phyloP scores from a whole-genome alignment of 2,329 filamentous ascomycete species.

The Colletotrichum liriopes region DNA sequence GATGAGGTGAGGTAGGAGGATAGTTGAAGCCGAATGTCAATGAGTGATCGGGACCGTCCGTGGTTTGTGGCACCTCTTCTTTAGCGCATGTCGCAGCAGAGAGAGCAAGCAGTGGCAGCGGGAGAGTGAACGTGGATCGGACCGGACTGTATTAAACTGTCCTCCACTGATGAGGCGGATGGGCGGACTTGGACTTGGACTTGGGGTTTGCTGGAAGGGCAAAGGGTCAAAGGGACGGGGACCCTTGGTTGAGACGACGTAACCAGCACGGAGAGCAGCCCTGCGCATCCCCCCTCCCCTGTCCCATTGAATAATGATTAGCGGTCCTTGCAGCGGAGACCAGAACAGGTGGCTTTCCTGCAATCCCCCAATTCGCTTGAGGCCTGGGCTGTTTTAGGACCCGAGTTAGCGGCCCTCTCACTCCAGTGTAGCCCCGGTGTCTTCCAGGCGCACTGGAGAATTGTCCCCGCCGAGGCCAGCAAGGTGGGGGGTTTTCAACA shows the following conservation, averaged over 20 bases:
- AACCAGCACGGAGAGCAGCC: constrained; percentile 21
- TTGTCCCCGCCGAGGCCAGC: not conserved
- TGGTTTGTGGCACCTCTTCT: constrained; percentile 16
- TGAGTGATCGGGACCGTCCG: constrained; percentile 11
- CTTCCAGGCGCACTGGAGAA: not conserved
- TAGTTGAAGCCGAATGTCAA: constrained; percentile 4
- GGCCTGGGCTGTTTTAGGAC: constrained; percentile 27
- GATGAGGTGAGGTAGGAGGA: constrained; percentile 7
- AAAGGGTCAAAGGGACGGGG: constrained; percentile 6
- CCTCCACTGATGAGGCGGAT: constrained; percentile 1
- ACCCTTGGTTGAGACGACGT: constrained; percentile 36
- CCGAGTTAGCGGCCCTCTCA: constrained; percentile 22
- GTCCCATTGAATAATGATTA: constrained; percentile 35
- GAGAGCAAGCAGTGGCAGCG: constrained; percentile 20
- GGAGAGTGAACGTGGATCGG: constrained; percentile 6
- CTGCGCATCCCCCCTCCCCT: constrained; percentile 5
- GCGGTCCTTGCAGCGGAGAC: constrained; percentile 21
- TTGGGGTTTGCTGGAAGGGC: constrained; percentile 3
- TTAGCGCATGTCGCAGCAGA: constrained; percentile 8
- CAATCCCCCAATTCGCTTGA: constrained; percentile 30
- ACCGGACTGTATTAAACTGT: constrained; percentile 10
- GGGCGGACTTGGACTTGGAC: not conserved
- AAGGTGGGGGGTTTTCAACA: constrained; percentile 1
- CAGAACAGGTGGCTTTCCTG: constrained; percentile 23
- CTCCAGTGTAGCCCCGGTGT: not conserved